Base-by-base conservation (phyloP, 148 eudicot species). In the Nepenthes gracilis region DNA sequence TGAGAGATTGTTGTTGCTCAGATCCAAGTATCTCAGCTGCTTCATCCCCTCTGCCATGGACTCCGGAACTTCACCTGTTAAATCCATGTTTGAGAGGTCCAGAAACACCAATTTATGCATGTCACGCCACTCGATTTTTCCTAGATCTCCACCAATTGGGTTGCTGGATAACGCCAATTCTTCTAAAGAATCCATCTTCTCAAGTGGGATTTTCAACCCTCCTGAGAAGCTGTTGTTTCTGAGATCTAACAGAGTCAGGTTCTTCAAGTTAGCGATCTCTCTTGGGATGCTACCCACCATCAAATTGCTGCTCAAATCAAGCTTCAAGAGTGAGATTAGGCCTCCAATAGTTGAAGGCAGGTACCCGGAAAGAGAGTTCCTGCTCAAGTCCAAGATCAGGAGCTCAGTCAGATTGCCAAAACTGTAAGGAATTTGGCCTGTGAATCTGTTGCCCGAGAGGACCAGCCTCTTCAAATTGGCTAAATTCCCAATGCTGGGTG, bases 281-380 rank as follows among this genome's bases (percentile, higher is more conserved):
- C 36, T 35, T 23, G 96, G 89, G 59, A 93, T 79, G 49, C 38
- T 50, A 2, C 95, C 99, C 71, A 65, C 67, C 13, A 93, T 43
- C 57, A 64, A 64, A 59, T 93, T 93, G 74, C 73, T 61, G 70
- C 96, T 88, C 58, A 89, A 72, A 74, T 93, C 99, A 57, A 93
- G 95, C 80, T 93, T 93, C 11, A 93, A 43, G 9, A 93, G 68
- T 56, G 89, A 84, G 54, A 52, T 65, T 64, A 93, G 67, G 54
- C 72, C 78, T 64, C 87, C 92, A 50, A 86, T 43, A 64, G 73
- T 80, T 35, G 14, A 10, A 23, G 96, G 89, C 45, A 93, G 47
- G 11, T 54, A 23, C 54, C 99, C 96, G 14, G 89, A 82, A 54
- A 93, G 67, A 35, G 73, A 69, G 59, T 93, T 93, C 45, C 93